These are phyloP conservation scores for Cudoniella acicularis DNA, from an alignment of 495 filamentous ascomycete species.

Conservation along the genomic window DNA sequence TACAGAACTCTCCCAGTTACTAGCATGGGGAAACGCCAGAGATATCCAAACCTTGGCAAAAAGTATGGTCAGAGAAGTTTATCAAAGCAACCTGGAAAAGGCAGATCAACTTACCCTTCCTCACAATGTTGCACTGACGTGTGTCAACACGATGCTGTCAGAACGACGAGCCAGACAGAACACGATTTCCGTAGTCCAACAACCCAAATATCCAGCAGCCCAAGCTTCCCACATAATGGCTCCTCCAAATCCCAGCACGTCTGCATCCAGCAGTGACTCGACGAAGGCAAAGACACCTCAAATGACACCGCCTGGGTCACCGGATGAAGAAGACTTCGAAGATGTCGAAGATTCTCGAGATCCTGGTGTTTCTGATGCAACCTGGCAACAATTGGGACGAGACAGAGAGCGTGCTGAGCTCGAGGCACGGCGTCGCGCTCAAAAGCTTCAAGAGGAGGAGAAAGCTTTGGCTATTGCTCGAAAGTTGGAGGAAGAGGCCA, in stretches of 20 bases:
- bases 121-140: slow-evolving; percentile 33
- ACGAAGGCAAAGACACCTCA: background rate
- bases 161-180: slow-evolving; percentile 32
- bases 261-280: background rate
- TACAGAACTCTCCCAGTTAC: slow-evolving; percentile 35
- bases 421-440: slow-evolving; percentile 16
- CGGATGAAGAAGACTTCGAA: slow-evolving; percentile 10
- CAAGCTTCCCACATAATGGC: no score
- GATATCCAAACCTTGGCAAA: slow-evolving; percentile 59
- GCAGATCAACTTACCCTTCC: slow-evolving; percentile 12
- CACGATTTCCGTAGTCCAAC: background rate
- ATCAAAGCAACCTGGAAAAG: background rate
- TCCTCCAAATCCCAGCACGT: background rate
- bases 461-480: slow-evolving; percentile 19
- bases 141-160: slow-evolving; percentile 40
- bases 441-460: slow-evolving; percentile 24
- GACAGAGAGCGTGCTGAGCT: slow-evolving; percentile 39
- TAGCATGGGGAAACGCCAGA: slow-evolving; percentile 66
- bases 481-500: slow-evolving; percentile 21
- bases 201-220: background rate
- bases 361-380: slow-evolving; percentile 52
- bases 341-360: slow-evolving; percentile 37
- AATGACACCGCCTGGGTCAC: background rate
- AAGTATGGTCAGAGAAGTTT: slow-evolving; percentile 36
- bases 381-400: slow-evolving; percentile 56